Base-by-base conservation (phyloP, 306 rosid species). In the Lathyrus oleraceus region DNA sequence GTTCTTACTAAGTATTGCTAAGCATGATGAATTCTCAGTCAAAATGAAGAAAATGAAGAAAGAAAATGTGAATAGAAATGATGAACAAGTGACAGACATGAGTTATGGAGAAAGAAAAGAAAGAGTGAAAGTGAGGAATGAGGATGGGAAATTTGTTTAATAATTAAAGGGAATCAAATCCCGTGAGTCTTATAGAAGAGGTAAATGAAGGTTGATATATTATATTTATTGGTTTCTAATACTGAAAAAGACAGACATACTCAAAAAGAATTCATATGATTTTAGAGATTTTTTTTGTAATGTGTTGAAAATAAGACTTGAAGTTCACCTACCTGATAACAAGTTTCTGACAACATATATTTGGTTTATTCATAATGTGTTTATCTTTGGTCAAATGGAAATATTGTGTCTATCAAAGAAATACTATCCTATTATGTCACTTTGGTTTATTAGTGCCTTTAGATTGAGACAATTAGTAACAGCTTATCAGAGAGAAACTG, bases 181-280 rank as follows among this genome's bases (percentile, higher is more conserved):
- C 95, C 98, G 96, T 89, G 98, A 92, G 73, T 63, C 65, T 67
- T 49, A 61, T 52, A 11, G 65, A 79, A 76, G 72, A 54, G 83
- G 53, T 38, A 77, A 57, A 67, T 44, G 61, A 73, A 47, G 70
- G 21, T 51, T 64, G 27, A 59, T 53, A 62, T 64, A 43, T 65
- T 73, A 53, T 64, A 49, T 61, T 73, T 40, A 43, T 10, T 72
- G 72, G 30, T 65, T 44, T 39, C 30, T 54, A 63, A 42, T 72
- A 67, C 67, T 76, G 69, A 81, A 77, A 80, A 58, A 32, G 63
- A 19, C 79, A 71, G 43, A 60, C 56, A 59, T 43, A 15, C 9
- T 15, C 15, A 7, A 20, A 32, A 56, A 65, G 17, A 70, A 73
- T 20, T 62, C 43, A 69, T 67, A 21, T 42, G 82, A 20, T 40